Evolutionary conservation across 1,284 basidiomycete species (phyloP).

Genomic region (Afroboletus lepidellus): DNA sequence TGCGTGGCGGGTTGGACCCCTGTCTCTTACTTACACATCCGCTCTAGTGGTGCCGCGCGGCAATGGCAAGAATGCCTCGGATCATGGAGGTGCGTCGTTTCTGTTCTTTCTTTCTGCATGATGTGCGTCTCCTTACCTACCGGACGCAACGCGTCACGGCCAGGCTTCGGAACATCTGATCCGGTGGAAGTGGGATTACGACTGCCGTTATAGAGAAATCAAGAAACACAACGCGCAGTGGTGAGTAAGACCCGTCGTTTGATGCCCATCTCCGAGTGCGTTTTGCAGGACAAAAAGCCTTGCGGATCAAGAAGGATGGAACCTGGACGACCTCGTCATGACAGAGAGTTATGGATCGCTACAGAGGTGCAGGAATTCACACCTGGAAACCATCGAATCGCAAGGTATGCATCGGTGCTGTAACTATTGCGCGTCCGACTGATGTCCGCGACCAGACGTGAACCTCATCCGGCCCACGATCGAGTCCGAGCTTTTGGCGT

Average conservation of each 20-base stretch:
- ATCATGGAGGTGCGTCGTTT: conserved; percentile 29
- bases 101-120: not conserved
- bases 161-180: conserved; percentile 37
- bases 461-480: conserved; percentile 20
- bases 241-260: conserved; percentile 28
- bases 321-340: conserved; percentile 36
- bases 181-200: conserved; percentile 35
- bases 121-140: not conserved
- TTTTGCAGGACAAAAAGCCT: conserved; percentile 34
- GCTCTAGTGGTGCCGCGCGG: conserved; percentile 12
- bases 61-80: conserved; percentile 8
- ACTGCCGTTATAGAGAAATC: conserved; percentile 6
- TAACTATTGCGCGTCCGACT: not conserved
- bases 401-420: conserved; percentile 30
- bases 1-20: not conserved
- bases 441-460: conserved; percentile 29
- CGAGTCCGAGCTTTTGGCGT: conserved; percentile 34
- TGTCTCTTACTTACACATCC: not conserved
- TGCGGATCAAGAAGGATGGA: conserved; percentile 41
- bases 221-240: conserved; percentile 31
- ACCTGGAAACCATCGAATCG: conserved; percentile 36
- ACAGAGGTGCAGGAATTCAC: conserved; percentile 31
- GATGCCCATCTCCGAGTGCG: not conserved
- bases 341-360: conserved; percentile 38
- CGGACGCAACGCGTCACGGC: not conserved